Percentiles rank a stretch among this genome's conserved stretches.
These are phyloP conservation scores for Podaxis carcinomalis DNA, from an alignment of 768 basidiomycete species.

Conservation along the genomic window DNA sequence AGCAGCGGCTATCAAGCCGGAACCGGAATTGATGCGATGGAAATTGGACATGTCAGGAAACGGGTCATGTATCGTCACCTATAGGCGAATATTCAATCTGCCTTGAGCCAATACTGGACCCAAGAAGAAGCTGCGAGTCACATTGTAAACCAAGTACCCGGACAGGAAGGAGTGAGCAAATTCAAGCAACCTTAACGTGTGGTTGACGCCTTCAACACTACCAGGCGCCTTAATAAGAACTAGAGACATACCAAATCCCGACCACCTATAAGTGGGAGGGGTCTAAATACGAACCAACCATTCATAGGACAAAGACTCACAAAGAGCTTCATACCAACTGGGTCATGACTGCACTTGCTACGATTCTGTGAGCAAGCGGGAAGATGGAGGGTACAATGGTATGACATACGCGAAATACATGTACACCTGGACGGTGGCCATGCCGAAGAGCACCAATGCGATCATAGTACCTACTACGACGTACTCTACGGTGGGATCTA, in stretches of 20 bases:
- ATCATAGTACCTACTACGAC: background rate
- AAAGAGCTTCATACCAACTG: background rate
- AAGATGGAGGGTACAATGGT: background rate
- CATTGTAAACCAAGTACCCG: background rate
- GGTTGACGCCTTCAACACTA: background rate
- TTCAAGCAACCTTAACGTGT: background rate
- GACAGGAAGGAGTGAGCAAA: background rate
- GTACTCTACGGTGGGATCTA: background rate
- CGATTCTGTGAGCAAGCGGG: background rate
- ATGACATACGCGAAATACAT: background rate
- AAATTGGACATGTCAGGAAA: background rate
- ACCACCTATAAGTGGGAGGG: background rate
- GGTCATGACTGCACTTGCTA: background rate
- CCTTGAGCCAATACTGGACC: background rate
- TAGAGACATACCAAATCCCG: background rate
- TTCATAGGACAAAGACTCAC: background rate
- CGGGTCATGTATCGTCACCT: background rate
- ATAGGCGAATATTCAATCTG: background rate
- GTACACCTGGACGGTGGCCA: background rate
- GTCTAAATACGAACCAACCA: background rate
- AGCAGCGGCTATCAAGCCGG: background rate
- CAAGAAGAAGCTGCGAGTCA: background rate
- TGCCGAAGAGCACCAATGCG: background rate
- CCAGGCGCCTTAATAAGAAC: background rate
- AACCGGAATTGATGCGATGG: background rate